Percentiles rank a stretch among this genome's conserved stretches.
phyloP scores from a whole-genome alignment of 306 rosid species.

The Inga leiocalycina region DNA sequence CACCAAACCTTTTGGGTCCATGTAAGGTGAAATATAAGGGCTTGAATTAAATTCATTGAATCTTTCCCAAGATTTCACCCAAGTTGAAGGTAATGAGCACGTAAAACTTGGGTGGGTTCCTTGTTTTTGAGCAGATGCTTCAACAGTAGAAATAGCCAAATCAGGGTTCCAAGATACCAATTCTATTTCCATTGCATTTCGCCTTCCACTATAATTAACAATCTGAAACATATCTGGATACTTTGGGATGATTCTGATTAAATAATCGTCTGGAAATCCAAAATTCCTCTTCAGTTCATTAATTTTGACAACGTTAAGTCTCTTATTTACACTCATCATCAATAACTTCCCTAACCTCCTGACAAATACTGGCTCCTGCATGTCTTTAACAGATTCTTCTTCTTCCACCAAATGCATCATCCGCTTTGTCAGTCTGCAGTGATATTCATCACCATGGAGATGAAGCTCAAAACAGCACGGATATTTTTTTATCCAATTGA shows the following conservation, averaged over 20 bases:
- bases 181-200: slow-evolving; percentile 76
- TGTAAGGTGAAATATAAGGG: slow-evolving; percentile 77
- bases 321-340: slow-evolving; percentile 63
- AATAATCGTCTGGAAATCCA: slow-evolving; percentile 81
- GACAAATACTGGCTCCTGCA: slow-evolving; percentile 58
- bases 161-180: slow-evolving; percentile 71
- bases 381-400: slow-evolving; percentile 63
- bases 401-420: slow-evolving; percentile 69
- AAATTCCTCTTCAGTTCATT: slow-evolving; percentile 66
- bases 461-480: slow-evolving; percentile 75
- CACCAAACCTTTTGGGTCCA: slow-evolving; percentile 42
- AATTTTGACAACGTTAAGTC: slow-evolving; percentile 67
- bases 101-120: slow-evolving; percentile 59
- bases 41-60: slow-evolving; percentile 58
- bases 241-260: slow-evolving; percentile 59
- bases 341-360: slow-evolving; percentile 63
- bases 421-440: slow-evolving; percentile 65
- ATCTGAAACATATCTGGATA: slow-evolving; percentile 62
- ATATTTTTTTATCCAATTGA: slow-evolving; percentile 80
- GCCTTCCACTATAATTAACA: slow-evolving; percentile 61
- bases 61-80: slow-evolving; percentile 83
- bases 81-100: slow-evolving; percentile 67
- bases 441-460: slow-evolving; percentile 45
- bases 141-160: slow-evolving; percentile 62
- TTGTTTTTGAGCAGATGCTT: slow-evolving; percentile 45